Evolutionary conservation across 1,284 basidiomycete species (phyloP), one percentile per base, ranked within the genome.

Genomic region (Leccinum pachyderme): DNA sequence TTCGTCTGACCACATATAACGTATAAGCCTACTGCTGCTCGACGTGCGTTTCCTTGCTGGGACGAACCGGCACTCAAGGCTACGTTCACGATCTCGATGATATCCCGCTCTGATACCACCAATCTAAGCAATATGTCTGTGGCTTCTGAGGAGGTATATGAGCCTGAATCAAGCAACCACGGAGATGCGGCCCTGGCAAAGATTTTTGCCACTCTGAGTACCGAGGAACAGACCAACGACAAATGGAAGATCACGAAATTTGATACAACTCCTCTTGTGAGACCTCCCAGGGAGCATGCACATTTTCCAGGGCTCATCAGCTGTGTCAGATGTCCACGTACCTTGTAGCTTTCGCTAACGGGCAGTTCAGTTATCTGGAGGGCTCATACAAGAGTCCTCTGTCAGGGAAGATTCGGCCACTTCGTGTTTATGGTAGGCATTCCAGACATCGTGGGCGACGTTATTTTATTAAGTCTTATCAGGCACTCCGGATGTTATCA

Each of bases 1-100:
- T 18, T 59, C 52, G 67, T 69, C 59, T 70, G 59, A 57, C 59
- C 69, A 6, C 67, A 65, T 51, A 65, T 64, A 29, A 46, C 8
- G 58, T 74, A 77, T 53, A 75, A 98, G 86, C 87, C 95, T 18
- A 97, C 93, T 27, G 85, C 87, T 55, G 94, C 94, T 5, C 80
- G 95, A 56, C 79, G 84, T 51, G 87, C 88, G 9, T 91, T 93
- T 72, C 92, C 92, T 28, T 89, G 83, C 72, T 98, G 92, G 91
- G 96, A 98, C 70, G 95, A 98, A 71, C 96, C 96, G 25, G 80
- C 86, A 24, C 80, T 97, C 66, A 98, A 98, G 73, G 90, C 95
- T 6, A 94, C 87, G 3, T 97, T 91, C 72, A 69, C 79, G 55
- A 77, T 98, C 63, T 89, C 88, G 13, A 80, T 98, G 79, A 83